A percentile compares a stretch with the other conserved stretches of the same genome.
Evolutionary conservation across 257 asterid species (phyloP).

Genomic region (Capsicum pubescens): DNA sequence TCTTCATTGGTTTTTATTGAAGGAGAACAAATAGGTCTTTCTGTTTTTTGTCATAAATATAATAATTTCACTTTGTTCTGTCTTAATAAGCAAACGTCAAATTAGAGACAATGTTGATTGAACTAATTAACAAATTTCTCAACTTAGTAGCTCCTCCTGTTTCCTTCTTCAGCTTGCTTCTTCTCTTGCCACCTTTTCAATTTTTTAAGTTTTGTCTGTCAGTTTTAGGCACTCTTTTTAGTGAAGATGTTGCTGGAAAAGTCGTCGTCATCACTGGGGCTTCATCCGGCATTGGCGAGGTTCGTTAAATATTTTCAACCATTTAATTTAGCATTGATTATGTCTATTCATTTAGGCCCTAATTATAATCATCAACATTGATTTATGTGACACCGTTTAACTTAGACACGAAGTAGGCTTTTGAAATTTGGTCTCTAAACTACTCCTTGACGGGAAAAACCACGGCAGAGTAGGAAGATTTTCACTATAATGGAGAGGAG

Average conservation of each 20-base stretch:
- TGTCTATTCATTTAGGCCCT: neutral
- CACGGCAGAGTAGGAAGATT: too few relatives aligned
- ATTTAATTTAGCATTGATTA: neutral
- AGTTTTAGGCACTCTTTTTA: constrained; percentile 50
- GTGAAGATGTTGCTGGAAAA: constrained; percentile 62
- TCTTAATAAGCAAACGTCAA: neutral
- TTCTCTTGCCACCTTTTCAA: constrained; percentile 50
- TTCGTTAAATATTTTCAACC: neutral
- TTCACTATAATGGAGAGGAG: too few relatives aligned
- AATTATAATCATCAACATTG: too few relatives aligned
- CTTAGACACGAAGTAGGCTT: too few relatives aligned
- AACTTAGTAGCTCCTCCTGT: constrained; percentile 51
- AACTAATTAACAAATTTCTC: constrained; percentile 45
- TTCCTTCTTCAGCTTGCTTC: constrained; percentile 38
- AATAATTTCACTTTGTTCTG: too few relatives aligned
- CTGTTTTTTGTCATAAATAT: too few relatives aligned
- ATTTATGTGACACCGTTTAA: too few relatives aligned
- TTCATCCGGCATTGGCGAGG: constrained; percentile 88
- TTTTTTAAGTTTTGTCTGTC: constrained; percentile 41
- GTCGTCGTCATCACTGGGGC: constrained; percentile 78
- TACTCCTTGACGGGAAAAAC: too few relatives aligned
- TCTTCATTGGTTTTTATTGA: too few relatives aligned
- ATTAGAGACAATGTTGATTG: constrained; percentile 34
- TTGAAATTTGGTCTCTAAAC: too few relatives aligned
- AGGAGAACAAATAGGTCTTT: too few relatives aligned